A percentile compares a stretch with the other conserved stretches of the same genome.
phyloP scores from a whole-genome alignment of 345 rosid species.

The Lepidium africanum region DNA sequence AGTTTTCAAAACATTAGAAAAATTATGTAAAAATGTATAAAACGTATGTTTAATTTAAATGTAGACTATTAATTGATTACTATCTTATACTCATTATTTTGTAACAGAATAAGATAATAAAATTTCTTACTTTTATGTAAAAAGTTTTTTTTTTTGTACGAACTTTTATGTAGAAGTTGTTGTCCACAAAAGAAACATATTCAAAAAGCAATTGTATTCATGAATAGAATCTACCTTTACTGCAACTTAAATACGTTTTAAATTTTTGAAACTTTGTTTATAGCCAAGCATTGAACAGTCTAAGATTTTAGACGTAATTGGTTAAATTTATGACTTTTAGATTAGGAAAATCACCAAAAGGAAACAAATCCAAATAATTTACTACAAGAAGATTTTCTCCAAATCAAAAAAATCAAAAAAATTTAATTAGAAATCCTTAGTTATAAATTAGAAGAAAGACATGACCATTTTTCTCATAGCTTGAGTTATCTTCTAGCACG shows the following conservation, averaged over 20 bases:
- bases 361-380: neutral
- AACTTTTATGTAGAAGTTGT: neutral
- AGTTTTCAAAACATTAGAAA: too few relatives aligned
- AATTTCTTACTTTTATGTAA: neutral
- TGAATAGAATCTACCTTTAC: neutral
- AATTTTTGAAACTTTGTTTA: neutral
- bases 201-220: neutral
- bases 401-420: neutral
- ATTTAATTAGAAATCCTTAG: neutral
- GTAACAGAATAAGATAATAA: neutral
- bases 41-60: neutral
- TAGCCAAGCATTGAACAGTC: neutral
- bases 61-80: neutral
- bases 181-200: neutral
- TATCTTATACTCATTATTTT: too few relatives aligned
- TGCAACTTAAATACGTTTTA: neutral
- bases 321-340: neutral
- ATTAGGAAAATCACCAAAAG: neutral
- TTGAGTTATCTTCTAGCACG: neutral
- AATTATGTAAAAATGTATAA: neutral
- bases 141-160: too few relatives aligned
- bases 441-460: conserved; percentile 14
- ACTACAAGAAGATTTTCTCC: neutral
- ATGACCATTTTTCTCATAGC: conserved; percentile 1
- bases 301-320: neutral